Conservation (phyloP, 2,329 filamentous ascomycete genomes). For the Capronia coronata region DNA sequence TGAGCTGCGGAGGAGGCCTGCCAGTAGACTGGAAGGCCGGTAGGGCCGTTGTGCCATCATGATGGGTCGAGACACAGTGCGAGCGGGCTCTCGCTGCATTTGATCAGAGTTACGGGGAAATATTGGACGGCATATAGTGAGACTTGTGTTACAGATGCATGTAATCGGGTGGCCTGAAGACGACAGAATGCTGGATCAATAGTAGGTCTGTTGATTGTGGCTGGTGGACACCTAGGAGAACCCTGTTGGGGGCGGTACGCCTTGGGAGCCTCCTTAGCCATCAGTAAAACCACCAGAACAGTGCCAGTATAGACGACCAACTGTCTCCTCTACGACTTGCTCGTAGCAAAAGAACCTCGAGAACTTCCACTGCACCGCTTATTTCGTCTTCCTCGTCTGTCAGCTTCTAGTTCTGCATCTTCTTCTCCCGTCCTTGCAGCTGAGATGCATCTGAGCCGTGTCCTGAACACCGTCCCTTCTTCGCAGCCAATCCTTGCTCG, state of each 20-base stretch:
- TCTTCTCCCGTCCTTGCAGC: background rate
- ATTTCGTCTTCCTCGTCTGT: background rate
- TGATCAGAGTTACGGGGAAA: too few species aligned
- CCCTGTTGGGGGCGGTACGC: too few species aligned
- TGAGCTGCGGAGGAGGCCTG: background rate
- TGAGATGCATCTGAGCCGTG: background rate
- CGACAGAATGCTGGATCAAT: too few species aligned
- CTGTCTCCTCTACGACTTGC: too few species aligned
- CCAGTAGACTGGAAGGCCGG: too few species aligned
- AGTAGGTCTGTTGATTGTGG: background rate
- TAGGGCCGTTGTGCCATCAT: background rate
- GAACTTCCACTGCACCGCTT: background rate
- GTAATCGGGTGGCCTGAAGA: background rate
- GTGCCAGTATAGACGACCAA: too few species aligned
- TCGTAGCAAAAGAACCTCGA: background rate
- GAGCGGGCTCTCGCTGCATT: too few species aligned
- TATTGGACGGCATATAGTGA: background rate
- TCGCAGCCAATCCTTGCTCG: conserved; percentile 3
- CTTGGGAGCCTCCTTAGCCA: too few species aligned
- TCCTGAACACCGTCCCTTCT: too few species aligned
- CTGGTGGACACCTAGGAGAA: background rate
- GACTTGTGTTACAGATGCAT: background rate
- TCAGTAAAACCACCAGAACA: too few species aligned
- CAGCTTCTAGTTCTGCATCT: background rate
- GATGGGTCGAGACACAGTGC: background rate